Conservation (phyloP, 176 grass and related monocot species). For the Aegilops speltoides region DNA sequence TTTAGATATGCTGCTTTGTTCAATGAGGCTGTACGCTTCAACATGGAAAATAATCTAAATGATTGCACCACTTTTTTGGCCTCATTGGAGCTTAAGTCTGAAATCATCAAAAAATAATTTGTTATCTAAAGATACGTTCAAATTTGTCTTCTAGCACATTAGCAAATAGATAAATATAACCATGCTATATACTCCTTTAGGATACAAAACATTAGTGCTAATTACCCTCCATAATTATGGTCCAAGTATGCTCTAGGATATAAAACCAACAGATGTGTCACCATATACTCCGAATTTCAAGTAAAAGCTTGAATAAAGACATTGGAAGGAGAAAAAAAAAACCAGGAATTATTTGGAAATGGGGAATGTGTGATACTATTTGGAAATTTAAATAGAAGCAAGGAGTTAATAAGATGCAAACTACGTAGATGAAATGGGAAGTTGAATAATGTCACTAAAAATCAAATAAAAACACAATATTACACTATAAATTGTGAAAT, state of each 20-base stretch:
- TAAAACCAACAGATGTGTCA: background rate
- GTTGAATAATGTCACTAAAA: background rate
- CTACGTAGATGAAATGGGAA: background rate
- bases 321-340: background rate
- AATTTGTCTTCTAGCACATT: background rate
- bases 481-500: background rate
- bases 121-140: background rate
- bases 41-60: background rate
- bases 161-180: background rate
- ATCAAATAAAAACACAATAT: background rate
- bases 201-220: too few relatives aligned
- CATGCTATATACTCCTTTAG: background rate
- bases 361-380: too few relatives aligned
- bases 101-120: background rate
- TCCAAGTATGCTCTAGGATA: background rate
- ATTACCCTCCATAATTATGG: too few relatives aligned
- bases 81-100: background rate
- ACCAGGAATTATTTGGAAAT: background rate
- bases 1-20: too few relatives aligned
- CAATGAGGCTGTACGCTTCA: too few relatives aligned
- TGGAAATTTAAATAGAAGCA: too few relatives aligned
- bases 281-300: background rate
- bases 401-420: background rate
- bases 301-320: background rate
- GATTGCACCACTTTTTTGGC: background rate